Percentiles rank a stretch among this genome's conserved stretches.
phyloP scores from a whole-genome alignment of 148 eudicot genomes.

The Drosera capensis region DNA sequence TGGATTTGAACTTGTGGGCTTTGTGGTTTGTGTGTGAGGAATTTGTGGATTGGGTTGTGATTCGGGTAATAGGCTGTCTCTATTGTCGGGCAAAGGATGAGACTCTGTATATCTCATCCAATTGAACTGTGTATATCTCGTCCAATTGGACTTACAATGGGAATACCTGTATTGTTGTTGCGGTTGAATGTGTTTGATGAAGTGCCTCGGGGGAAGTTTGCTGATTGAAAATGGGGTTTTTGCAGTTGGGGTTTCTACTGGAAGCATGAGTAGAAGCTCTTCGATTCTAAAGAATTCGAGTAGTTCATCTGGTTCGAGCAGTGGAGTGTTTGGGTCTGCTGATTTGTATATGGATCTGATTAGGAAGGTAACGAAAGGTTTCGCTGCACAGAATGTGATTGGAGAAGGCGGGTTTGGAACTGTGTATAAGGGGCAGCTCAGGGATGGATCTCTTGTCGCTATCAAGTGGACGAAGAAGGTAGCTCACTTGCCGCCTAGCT shows the following conservation, averaged over 20 bases:
- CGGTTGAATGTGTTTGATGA: not conserved
- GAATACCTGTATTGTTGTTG: not conserved
- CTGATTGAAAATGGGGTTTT: conserved; percentile 1
- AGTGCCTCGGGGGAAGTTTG: not conserved
- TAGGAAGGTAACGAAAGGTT: conserved; percentile 38
- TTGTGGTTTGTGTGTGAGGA: not conserved
- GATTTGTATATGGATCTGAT: conserved; percentile 39
- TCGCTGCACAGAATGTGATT: conserved; percentile 29
- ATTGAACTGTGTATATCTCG: too few species aligned
- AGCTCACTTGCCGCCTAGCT: not conserved
- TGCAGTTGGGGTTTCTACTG: conserved; percentile 26
- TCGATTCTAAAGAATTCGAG: conserved; percentile 14
- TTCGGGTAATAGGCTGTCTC: not conserved
- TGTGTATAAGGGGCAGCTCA: conserved; percentile 51
- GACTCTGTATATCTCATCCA: not conserved
- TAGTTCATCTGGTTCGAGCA: conserved; percentile 11
- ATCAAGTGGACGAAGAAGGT: conserved; percentile 57
- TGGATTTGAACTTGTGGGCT: not conserved
- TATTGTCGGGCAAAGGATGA: not conserved
- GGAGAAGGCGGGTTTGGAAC: conserved; percentile 69
- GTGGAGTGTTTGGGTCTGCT: conserved; percentile 18
- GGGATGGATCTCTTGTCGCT: conserved; percentile 48
- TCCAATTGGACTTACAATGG: too few species aligned
- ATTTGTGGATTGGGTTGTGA: not conserved
- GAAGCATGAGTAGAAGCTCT: conserved; percentile 22